Evolutionary conservation across 192 early-diverging fungal species (phyloP).

Genomic region (Coemansia umbellata): DNA sequence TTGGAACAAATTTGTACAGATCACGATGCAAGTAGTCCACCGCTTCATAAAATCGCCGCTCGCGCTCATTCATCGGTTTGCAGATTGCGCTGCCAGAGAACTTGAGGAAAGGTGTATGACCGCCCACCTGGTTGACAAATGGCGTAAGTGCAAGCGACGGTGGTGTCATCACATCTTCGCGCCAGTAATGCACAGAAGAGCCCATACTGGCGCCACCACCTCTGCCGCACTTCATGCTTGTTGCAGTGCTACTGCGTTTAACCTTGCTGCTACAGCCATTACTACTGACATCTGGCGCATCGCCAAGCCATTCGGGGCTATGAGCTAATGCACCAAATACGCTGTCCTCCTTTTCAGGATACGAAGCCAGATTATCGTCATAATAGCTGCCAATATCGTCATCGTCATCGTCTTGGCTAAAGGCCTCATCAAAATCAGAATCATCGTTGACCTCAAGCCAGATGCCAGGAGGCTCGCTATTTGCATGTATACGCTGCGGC

Average conservation of each 20-base stretch:
- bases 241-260: background rate
- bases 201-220: background rate
- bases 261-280: conserved; percentile 2
- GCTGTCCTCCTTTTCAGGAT: background rate
- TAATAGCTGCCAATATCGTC: conserved; percentile 8
- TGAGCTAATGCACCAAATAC: conserved; percentile 3
- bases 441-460: conserved; percentile 50
- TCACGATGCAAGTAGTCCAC: conserved; percentile 71
- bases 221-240: background rate
- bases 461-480: conserved; percentile 43
- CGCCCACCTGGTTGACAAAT: conserved; percentile 90
- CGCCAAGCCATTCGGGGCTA: conserved; percentile 5
- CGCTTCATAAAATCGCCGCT: conserved; percentile 87
- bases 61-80: conserved; percentile 84
- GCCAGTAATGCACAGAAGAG: conserved; percentile 7
- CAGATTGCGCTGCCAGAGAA: conserved; percentile 97
- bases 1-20: conserved; percentile 83
- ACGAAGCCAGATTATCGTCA: background rate
- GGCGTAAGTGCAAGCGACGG: conserved; percentile 68
- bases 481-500: conserved; percentile 21
- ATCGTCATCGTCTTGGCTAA: conserved; percentile 7
- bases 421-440: conserved; percentile 3
- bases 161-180: conserved; percentile 38
- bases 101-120: conserved; percentile 91
- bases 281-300: background rate